These are phyloP conservation scores for Xylariaceae sp. DNA, from an alignment of 2,329 filamentous ascomycete species.

Conservation along the genomic window DNA sequence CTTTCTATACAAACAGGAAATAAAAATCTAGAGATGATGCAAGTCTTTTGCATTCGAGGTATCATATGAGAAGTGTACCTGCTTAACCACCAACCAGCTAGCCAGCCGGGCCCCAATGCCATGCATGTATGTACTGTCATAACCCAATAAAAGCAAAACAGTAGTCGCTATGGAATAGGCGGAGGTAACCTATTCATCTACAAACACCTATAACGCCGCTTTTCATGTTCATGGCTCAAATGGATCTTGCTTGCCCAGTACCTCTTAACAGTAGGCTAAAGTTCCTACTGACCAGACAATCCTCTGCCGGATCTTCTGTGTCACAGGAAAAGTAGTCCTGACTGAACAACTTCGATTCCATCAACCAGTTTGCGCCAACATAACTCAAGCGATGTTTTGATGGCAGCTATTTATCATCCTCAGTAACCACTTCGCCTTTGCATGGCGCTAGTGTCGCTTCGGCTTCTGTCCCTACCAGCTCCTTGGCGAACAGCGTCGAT, in stretches of 20 bases:
- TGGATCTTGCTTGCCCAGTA: slow-evolving; percentile 24
- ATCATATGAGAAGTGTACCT: not conserved
- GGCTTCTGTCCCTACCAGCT: slow-evolving; percentile 53
- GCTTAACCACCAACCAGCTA: slow-evolving; percentile 3
- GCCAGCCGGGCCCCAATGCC: slow-evolving; percentile 18
- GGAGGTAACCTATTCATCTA: slow-evolving; percentile 9
- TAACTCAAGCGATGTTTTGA: slow-evolving; percentile 14
- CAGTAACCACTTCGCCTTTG: slow-evolving; percentile 23
- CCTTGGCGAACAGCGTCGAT: slow-evolving; percentile 72
- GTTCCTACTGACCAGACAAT: slow-evolving; percentile 1
- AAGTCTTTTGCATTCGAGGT: not conserved
- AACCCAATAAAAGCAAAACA: slow-evolving; percentile 9
- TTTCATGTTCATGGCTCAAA: slow-evolving; percentile 26
- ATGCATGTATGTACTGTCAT: slow-evolving; percentile 15
- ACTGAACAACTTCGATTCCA: slow-evolving; percentile 6
- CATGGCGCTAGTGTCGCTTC: slow-evolving; percentile 46
- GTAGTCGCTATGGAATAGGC: not conserved
- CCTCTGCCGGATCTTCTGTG: slow-evolving; percentile 1
- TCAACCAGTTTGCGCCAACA: slow-evolving; percentile 15
- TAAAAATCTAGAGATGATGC: too few species aligned
- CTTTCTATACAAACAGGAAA: too few species aligned
- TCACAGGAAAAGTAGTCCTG: not conserved
- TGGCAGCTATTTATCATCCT: not conserved
- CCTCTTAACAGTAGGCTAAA: slow-evolving; percentile 25
- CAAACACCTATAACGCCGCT: slow-evolving; percentile 23